Evolutionary conservation across 495 filamentous ascomycete species (phyloP).

Genomic region (Staphylotrichum longicolle): DNA sequence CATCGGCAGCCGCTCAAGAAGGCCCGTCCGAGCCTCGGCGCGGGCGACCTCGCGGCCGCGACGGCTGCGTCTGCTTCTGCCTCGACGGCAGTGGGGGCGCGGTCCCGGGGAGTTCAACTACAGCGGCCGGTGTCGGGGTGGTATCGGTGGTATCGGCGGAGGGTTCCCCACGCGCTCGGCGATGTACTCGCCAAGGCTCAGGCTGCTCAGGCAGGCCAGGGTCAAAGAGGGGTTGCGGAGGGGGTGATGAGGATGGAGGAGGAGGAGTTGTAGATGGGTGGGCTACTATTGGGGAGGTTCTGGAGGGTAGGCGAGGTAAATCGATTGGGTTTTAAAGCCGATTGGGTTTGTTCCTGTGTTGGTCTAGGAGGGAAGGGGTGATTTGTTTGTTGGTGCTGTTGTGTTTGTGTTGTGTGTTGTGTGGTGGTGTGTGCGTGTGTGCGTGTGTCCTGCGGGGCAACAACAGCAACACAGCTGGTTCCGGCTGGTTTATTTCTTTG

Average conservation of each 20-base stretch:
- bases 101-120: too few relatives aligned
- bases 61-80: too few relatives aligned
- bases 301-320: background rate
- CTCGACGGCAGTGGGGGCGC: background rate
- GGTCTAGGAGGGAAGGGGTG: background rate
- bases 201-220: constrained; percentile 40
- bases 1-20: constrained; percentile 80
- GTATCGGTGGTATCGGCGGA: constrained; percentile 24
- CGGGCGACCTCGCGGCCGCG: constrained; percentile 5
- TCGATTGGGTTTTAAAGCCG: too few relatives aligned
- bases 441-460: too few relatives aligned
- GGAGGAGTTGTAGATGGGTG: constrained; percentile 40
- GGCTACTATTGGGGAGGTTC: background rate
- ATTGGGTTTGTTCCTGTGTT: constrained; percentile 1
- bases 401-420: background rate
- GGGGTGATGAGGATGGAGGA: constrained; percentile 38
- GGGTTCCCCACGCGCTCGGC: constrained; percentile 43
- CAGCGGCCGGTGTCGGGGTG: background rate
- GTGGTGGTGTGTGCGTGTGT: too few relatives aligned
- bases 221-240: constrained; percentile 32
- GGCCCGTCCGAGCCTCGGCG: constrained; percentile 65
- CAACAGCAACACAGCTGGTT: too few relatives aligned
- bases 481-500: too few relatives aligned
- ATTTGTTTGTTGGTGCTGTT: background rate
- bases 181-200: constrained; percentile 47